Conservation (phyloP, 2,329 filamentous ascomycete genomes). For the Neoscytalidium dimidiatum region DNA sequence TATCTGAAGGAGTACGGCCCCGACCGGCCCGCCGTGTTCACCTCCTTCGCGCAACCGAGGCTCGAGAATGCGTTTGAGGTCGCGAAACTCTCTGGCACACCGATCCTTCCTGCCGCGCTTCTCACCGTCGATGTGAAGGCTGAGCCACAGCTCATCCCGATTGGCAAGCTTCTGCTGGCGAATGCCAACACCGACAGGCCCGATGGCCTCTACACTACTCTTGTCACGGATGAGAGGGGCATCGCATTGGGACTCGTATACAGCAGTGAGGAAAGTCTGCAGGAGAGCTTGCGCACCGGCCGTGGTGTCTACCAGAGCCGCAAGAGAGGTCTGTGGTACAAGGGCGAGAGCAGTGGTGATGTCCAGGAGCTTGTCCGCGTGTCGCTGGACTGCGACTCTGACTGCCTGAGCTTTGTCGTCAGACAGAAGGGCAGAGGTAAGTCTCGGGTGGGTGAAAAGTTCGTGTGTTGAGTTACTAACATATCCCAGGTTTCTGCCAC, state of each 20-base stretch:
- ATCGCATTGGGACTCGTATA: constrained; percentile 88
- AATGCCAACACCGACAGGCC: constrained; percentile 78
- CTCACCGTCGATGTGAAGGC: constrained; percentile 68
- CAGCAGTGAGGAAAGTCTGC: constrained; percentile 87
- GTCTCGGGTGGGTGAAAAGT: constrained; percentile 19
- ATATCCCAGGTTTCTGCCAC: constrained; percentile 77
- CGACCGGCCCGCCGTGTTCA: constrained; percentile 52
- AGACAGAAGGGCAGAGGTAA: constrained; percentile 77
- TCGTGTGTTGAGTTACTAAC: background rate
- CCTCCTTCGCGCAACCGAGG: constrained; percentile 47
- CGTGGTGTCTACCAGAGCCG: constrained; percentile 92
- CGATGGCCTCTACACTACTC: constrained; percentile 83
- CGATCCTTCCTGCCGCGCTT: constrained; percentile 70
- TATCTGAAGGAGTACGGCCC: constrained; percentile 54
- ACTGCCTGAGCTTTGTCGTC: constrained; percentile 88
- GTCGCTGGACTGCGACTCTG: constrained; percentile 88
- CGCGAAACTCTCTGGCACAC: constrained; percentile 56
- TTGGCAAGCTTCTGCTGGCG: constrained; percentile 70
- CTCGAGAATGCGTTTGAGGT: constrained; percentile 45
- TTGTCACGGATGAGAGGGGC: constrained; percentile 87
- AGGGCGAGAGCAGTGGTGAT: constrained; percentile 92
- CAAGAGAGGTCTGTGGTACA: constrained; percentile 94
- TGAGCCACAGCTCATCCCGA: constrained; percentile 62
- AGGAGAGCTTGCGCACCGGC: constrained; percentile 79
- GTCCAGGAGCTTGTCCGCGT: constrained; percentile 86